phyloP scores from a whole-genome alignment of 164 flowering plant genomes.

The Kingdonia uniflora region DNA sequence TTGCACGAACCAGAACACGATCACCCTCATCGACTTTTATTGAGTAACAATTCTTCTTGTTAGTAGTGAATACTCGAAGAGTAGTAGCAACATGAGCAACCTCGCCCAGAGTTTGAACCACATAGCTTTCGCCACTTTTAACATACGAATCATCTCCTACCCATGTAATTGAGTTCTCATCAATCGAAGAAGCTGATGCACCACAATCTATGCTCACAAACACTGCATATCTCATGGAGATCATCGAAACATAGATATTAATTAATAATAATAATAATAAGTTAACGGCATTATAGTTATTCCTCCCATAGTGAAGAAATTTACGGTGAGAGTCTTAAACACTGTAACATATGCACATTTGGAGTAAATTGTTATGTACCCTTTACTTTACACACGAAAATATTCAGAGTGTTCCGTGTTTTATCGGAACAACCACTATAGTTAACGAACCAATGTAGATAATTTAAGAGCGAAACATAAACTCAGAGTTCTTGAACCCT shows the following conservation, averaged over 20 bases:
- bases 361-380: too few species aligned
- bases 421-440: too few species aligned
- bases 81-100: constrained; percentile 17
- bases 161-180: constrained; percentile 18
- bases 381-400: too few species aligned
- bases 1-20: constrained; percentile 20
- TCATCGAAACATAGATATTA: not conserved
- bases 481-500: not conserved
- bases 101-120: not conserved
- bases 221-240: constrained; percentile 13
- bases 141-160: constrained; percentile 14
- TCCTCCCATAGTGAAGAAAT: too few species aligned
- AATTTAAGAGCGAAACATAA: too few species aligned
- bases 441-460: too few species aligned
- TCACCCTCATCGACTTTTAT: constrained; percentile 5
- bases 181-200: constrained; percentile 8
- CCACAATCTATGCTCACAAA: constrained; percentile 31
- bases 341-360: too few species aligned
- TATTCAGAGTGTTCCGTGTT: too few species aligned
- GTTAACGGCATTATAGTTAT: too few species aligned
- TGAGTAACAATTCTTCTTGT: constrained; percentile 29
- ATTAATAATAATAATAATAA: too few species aligned
- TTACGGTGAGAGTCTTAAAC: too few species aligned
- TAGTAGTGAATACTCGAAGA: constrained; percentile 23
- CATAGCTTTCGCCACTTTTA: constrained; percentile 15